Percentiles rank a stretch among this genome's conserved stretches.
These are phyloP conservation scores for Cinchona pubescens DNA, from an alignment of 257 asterid genomes.

Conservation along the genomic window DNA sequence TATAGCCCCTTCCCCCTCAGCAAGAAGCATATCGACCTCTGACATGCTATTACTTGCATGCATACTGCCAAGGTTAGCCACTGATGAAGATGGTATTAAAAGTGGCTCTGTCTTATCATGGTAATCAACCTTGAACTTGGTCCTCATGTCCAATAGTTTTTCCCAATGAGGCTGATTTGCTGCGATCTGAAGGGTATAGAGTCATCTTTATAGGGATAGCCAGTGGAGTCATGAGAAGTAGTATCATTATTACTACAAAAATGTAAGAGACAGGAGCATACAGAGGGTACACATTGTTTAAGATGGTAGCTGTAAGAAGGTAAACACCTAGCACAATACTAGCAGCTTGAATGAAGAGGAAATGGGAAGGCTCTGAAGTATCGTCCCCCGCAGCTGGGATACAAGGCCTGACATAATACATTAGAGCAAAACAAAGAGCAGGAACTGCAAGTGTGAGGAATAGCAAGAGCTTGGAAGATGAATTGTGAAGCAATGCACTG, in stretches of 20 bases:
- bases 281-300: slow-evolving; percentile 34
- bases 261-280: slow-evolving; percentile 32
- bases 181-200: slow-evolving; percentile 40
- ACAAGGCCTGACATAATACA: slow-evolving; percentile 62
- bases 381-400: slow-evolving; percentile 60
- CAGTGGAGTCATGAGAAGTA: slow-evolving; percentile 66
- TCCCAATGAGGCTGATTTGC: slow-evolving; percentile 16
- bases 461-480: slow-evolving; percentile 49
- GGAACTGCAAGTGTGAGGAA: slow-evolving; percentile 63
- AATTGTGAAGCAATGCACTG: slow-evolving; percentile 43
- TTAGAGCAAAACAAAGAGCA: slow-evolving; percentile 42
- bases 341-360: slow-evolving; percentile 56
- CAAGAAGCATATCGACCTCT: slow-evolving; percentile 59
- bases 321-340: slow-evolving; percentile 58
- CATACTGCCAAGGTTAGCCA: slow-evolving; percentile 31
- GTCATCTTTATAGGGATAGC: slow-evolving; percentile 70
- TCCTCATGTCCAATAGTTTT: neutral
- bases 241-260: slow-evolving; percentile 45
- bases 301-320: slow-evolving; percentile 50
- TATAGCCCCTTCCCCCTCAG: slow-evolving; percentile 60
- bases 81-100: slow-evolving; percentile 36
- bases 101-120: slow-evolving; percentile 38
- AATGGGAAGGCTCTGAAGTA: slow-evolving; percentile 49
- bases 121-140: slow-evolving; percentile 12
- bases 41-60: slow-evolving; percentile 33